Evolutionary conservation across 2,329 filamentous ascomycete species (phyloP).

Genomic region (Hymenoscyphus occultus): DNA sequence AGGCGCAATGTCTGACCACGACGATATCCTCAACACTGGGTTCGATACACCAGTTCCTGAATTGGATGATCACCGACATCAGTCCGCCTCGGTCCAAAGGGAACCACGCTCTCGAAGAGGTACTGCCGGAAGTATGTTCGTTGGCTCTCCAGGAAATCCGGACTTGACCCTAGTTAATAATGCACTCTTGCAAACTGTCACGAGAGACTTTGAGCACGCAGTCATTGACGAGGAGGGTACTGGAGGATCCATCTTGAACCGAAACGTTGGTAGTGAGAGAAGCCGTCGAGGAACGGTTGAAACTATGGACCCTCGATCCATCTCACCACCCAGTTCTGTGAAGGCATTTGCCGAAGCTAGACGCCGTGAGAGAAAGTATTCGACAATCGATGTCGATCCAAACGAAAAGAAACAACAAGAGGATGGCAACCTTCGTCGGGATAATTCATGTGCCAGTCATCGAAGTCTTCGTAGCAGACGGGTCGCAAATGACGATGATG

Average conservation of each 20-base stretch:
- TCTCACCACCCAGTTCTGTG: conserved; percentile 92
- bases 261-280: conserved; percentile 30
- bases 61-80: conserved; percentile 82
- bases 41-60: conserved; percentile 75
- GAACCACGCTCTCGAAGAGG: conserved; percentile 59
- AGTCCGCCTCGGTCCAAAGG: conserved; percentile 58
- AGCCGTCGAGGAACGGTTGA: conserved; percentile 54
- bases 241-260: conserved; percentile 39
- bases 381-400: conserved; percentile 68
- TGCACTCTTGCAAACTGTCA: conserved; percentile 44
- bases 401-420: conserved; percentile 80
- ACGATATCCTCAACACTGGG: conserved; percentile 59
- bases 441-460: conserved; percentile 67
- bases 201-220: conserved; percentile 85
- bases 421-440: conserved; percentile 62
- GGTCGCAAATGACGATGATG: conserved; percentile 60
- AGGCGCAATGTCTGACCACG: conserved; percentile 64
- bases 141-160: conserved; percentile 36
- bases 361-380: conserved; percentile 73
- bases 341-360: conserved; percentile 94
- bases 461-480: conserved; percentile 55
- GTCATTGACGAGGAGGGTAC: conserved; percentile 71
- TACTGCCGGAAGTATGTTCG: conserved; percentile 70
- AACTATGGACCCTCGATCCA: conserved; percentile 61
- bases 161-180: conserved; percentile 43